Conservation (phyloP, 352 stramenopile species). For the Globisporangium perplexum region DNA sequence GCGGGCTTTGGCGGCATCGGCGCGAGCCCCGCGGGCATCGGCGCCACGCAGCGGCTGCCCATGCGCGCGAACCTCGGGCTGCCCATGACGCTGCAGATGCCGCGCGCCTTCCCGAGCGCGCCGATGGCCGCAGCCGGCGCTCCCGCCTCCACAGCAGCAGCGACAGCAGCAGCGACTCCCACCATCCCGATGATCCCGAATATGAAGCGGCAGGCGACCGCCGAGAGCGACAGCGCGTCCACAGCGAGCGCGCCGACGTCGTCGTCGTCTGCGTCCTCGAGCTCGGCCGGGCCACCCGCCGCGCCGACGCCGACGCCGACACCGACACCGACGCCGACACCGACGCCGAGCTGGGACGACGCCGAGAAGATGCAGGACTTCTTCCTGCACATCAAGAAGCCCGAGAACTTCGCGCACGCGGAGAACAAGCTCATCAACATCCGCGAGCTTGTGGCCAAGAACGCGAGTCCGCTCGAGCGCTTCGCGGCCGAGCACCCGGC, state of each 20-base stretch:
- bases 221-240: not conserved
- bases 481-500: slow-evolving; percentile 1
- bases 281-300: not conserved
- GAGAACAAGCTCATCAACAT: slow-evolving; percentile 59
- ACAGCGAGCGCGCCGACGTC: slow-evolving; percentile 16
- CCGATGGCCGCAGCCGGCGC: not conserved
- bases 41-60: slow-evolving; percentile 3
- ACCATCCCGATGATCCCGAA: slow-evolving; percentile 14
- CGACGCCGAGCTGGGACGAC: slow-evolving; percentile 29
- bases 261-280: slow-evolving; percentile 5
- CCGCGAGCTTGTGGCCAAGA: slow-evolving; percentile 36
- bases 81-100: slow-evolving; percentile 16
- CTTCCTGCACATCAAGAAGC: slow-evolving; percentile 40
- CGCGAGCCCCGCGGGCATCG: slow-evolving; percentile 5
- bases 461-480: slow-evolving; percentile 14
- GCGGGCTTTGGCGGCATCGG: slow-evolving; percentile 7
- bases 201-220: slow-evolving; percentile 10
- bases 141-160: too few relatives aligned
- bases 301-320: slow-evolving; percentile 16
- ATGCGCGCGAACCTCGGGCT: slow-evolving; percentile 16
- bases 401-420: slow-evolving; percentile 22
- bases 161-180: not conserved
- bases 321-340: too few relatives aligned
- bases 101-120: slow-evolving; percentile 11
- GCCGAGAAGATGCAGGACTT: slow-evolving; percentile 53